Evolutionary conservation across 768 basidiomycete genomes (phyloP).

Genomic region (Nidula microcarpa): DNA sequence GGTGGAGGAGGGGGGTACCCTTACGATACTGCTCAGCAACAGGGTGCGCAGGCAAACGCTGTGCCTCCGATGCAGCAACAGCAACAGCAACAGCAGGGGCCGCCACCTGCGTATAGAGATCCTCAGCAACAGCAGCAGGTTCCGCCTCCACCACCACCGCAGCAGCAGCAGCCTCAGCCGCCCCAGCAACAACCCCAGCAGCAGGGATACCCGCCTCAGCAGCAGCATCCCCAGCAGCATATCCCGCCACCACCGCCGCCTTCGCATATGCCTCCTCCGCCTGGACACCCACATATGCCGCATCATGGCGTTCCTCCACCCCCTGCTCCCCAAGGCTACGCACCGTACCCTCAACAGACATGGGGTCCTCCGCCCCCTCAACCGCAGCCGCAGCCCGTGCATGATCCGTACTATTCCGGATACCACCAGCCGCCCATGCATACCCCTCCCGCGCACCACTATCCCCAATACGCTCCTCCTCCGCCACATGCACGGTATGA

Average conservation of each 20-base stretch:
- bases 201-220: conserved; percentile 8
- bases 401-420: conserved; percentile 3
- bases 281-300: conserved; percentile 6
- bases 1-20: conserved; percentile 16
- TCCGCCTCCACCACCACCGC: conserved; percentile 15
- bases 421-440: conserved; percentile 1
- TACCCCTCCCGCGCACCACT: conserved; percentile 3
- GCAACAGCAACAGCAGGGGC: conserved; percentile 13
- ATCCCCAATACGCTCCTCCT: neutral
- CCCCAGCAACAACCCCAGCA: conserved; percentile 15
- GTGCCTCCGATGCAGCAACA: conserved; percentile 2
- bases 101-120: conserved; percentile 1
- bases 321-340: conserved; percentile 7
- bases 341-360: conserved; percentile 7
- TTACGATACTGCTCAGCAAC: conserved; percentile 15
- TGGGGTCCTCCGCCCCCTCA: conserved; percentile 11
- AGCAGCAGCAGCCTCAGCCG: conserved; percentile 1
- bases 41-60: conserved; percentile 6
- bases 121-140: conserved; percentile 11
- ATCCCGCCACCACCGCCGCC: conserved; percentile 11
- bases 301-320: conserved; percentile 10
- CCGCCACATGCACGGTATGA: conserved; percentile 14
- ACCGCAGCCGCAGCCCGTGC: conserved; percentile 5
- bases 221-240: conserved; percentile 9
- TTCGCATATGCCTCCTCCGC: conserved; percentile 7